phyloP scores from a whole-genome alignment of 352 stramenopile genomes.

The Globisporangium rhizosaccharum region DNA sequence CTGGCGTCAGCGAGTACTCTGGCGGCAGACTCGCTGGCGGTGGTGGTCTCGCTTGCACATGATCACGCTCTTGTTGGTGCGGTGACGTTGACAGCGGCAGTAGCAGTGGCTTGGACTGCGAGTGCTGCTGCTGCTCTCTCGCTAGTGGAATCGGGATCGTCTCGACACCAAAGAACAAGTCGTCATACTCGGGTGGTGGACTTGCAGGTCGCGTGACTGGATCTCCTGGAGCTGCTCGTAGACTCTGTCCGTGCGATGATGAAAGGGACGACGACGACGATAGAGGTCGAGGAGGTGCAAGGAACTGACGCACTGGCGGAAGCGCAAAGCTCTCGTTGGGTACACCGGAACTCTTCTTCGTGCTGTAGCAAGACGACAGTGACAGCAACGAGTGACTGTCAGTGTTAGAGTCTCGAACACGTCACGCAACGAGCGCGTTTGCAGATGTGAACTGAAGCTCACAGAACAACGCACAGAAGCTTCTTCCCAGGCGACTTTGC shows the following conservation, averaged over 20 bases:
- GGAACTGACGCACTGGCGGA: conserved; percentile 22
- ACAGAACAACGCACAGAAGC: conserved; percentile 13
- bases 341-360: conserved; percentile 5
- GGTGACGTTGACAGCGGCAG: conserved; percentile 1
- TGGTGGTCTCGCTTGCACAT: not conserved
- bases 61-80: conserved; percentile 3
- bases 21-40: not conserved
- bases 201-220: conserved; percentile 22
- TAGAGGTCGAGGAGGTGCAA: conserved; percentile 6
- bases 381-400: not conserved
- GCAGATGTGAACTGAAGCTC: too few relatives aligned
- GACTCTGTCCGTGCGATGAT: not conserved
- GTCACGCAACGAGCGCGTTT: too few relatives aligned
- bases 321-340: conserved; percentile 16
- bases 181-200: conserved; percentile 46
- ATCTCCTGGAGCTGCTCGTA: not conserved
- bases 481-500: conserved; percentile 19
- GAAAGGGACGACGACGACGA: conserved; percentile 9
- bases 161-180: conserved; percentile 68
- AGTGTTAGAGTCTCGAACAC: not conserved
- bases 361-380: not conserved
- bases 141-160: conserved; percentile 26
- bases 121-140: not conserved
- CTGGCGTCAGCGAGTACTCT: conserved; percentile 18
- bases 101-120: not conserved